Base-by-base conservation (phyloP, 495 filamentous ascomycete species). In the Wilcoxina mikolae region DNA sequence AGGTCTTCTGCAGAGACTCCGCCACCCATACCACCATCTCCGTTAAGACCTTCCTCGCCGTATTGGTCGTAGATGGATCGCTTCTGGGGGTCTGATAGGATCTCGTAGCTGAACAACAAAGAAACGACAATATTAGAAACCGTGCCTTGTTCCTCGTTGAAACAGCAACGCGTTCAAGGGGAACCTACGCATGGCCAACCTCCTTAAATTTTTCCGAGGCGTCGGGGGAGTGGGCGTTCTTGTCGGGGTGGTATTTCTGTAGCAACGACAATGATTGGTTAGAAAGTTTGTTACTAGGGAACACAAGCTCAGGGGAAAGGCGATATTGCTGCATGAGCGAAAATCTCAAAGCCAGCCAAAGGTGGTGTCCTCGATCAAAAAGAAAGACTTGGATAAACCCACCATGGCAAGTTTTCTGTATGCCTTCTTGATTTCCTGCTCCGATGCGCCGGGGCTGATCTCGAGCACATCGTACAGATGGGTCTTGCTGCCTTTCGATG, bases 121-220 rank as follows among this genome's bases (percentile, higher is more conserved):
- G 20, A 23, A 15, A 5, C 31, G 43, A 12, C 20, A 39, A 20
- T 20, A 24, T 46, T 24, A 46, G 23, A 20, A 46, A 46, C 11
- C 43, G 11, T 24, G 2, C n/a, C 23, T 17, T 2, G 24, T 50
- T 52, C 39, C 25, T 38, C 27, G 26, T 23, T 24, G 15, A 18
- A 31, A 27, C 22, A 27, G 47, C 47, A 45, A 45, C 42, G 5
- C 5, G 9, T 9, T 5, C 42, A 20, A 45, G 20, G 48, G 41
- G 39, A 56, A 47, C 60, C 48, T 51, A 65, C 28, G 91, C 91
- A 59, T 88, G 82, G 51, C 86, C 93, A 46, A 96, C 76, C 64
- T 95, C 90, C 73, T 96, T 95, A 79, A 99, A 96, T 69, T 95
- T 96, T 49, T 95, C 87, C 51, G 87, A 86, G 41, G 91, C 87